Evolutionary conservation across 192 early-diverging fungal species (phyloP).

Genomic region (Coemansia sp.): DNA sequence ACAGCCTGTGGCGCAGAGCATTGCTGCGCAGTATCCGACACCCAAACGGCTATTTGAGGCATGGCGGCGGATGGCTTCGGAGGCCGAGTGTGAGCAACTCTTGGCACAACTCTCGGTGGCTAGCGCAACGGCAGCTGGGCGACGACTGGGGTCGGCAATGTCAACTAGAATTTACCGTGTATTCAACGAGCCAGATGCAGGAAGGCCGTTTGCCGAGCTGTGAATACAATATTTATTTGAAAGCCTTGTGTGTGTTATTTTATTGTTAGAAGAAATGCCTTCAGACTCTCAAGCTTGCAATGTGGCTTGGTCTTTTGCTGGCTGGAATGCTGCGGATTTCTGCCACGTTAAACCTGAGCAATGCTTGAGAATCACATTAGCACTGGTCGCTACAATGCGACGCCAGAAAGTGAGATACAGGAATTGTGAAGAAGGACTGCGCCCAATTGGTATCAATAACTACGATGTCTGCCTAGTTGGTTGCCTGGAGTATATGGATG

Average conservation of each 20-base stretch:
- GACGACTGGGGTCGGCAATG: conserved; percentile 33
- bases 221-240: background rate
- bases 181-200: conserved; percentile 32
- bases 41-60: conserved; percentile 32
- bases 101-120: conserved; percentile 24
- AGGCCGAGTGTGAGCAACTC: conserved; percentile 19
- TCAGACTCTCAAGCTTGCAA: too few species aligned
- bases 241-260: background rate
- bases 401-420: too few species aligned
- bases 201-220: conserved; percentile 29
- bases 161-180: conserved; percentile 33
- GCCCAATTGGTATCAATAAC: too few species aligned
- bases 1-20: conserved; percentile 32
- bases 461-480: too few species aligned
- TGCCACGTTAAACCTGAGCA: too few species aligned
- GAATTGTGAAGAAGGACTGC: too few species aligned
- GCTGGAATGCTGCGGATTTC: too few species aligned
- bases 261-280: background rate
- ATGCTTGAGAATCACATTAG: too few species aligned
- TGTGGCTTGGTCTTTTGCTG: too few species aligned
- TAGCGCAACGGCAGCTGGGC: conserved; percentile 19
- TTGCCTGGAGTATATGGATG: too few species aligned
- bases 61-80: conserved; percentile 11
- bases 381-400: too few species aligned
- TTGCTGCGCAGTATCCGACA: conserved; percentile 34